phyloP scores from a whole-genome alignment of 2,329 filamentous ascomycete genomes.

The Bipolaris oryzae region DNA sequence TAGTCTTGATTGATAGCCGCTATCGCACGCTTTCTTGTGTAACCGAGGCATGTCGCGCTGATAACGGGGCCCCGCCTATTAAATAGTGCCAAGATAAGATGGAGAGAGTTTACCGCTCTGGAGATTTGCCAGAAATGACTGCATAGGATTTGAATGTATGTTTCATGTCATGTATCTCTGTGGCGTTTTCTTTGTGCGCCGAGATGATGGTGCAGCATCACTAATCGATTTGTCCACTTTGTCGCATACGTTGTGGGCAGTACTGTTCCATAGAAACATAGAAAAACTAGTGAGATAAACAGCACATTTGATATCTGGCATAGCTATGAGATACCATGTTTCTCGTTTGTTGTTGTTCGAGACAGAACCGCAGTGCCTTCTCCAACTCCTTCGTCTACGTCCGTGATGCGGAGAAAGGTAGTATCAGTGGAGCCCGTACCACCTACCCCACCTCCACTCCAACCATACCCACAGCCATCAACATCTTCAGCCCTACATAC shows the following conservation, averaged over 20 bases:
- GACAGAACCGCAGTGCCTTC: neutral
- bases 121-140: neutral
- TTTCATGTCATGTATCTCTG: no score
- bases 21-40: neutral
- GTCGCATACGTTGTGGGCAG: no score
- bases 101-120: neutral
- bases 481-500: neutral
- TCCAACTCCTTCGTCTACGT: neutral
- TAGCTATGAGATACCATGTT: neutral
- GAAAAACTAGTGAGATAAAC: no score
- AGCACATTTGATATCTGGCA: no score
- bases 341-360: constrained; percentile 1
- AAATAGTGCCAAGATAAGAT: neutral
- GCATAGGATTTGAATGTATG: no score
- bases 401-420: neutral
- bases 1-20: neutral
- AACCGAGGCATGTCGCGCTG: neutral
- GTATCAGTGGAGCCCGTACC: neutral
- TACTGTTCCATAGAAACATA: no score
- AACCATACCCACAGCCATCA: neutral
- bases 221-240: no score
- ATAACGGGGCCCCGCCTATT: neutral
- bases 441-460: no score
- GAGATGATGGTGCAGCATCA: no score
- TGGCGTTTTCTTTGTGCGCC: no score